Percentiles rank a stretch among this genome's conserved stretches.
phyloP scores from a whole-genome alignment of 2,329 filamentous ascomycete genomes.

The Aspergillus caelatus region DNA sequence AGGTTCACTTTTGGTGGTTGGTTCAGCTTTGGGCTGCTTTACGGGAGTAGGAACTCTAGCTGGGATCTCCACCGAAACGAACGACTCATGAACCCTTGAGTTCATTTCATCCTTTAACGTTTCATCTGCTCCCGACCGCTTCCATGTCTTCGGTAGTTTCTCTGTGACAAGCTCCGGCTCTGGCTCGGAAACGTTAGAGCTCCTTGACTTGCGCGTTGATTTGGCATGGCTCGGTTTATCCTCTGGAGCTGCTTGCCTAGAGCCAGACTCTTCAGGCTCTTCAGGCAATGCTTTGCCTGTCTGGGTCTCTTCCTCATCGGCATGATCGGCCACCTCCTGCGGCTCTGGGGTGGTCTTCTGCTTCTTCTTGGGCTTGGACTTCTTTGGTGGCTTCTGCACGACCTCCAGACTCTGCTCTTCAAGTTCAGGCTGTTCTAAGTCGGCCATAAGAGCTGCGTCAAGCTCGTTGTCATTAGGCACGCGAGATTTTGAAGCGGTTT shows the following conservation, averaged over 20 bases:
- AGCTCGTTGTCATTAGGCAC: conserved; percentile 66
- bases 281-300: conserved; percentile 3
- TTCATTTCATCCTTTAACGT: conserved; percentile 15
- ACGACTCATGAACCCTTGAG: conserved; percentile 30
- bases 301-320: conserved; percentile 14
- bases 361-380: conserved; percentile 35
- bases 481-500: conserved; percentile 47
- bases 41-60: conserved; percentile 28
- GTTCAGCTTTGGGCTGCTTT: conserved; percentile 34
- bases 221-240: not conserved
- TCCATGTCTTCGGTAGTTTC: not conserved
- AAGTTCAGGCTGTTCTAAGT: conserved; percentile 60
- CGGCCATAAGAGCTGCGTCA: conserved; percentile 66
- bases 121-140: conserved; percentile 10
- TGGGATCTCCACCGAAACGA: conserved; percentile 33
- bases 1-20: conserved; percentile 13
- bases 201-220: conserved; percentile 5
- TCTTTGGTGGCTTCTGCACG: conserved; percentile 27
- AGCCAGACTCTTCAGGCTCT: not conserved
- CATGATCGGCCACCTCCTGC: conserved; percentile 13
- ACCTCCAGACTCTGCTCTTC: conserved; percentile 45
- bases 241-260: conserved; percentile 4
- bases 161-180: not conserved
- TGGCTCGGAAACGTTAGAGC: conserved; percentile 5
- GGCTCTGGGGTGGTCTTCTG: conserved; percentile 23